phyloP scores from a whole-genome alignment of 2,329 filamentous ascomycete species.

The Penicillium sp. region DNA sequence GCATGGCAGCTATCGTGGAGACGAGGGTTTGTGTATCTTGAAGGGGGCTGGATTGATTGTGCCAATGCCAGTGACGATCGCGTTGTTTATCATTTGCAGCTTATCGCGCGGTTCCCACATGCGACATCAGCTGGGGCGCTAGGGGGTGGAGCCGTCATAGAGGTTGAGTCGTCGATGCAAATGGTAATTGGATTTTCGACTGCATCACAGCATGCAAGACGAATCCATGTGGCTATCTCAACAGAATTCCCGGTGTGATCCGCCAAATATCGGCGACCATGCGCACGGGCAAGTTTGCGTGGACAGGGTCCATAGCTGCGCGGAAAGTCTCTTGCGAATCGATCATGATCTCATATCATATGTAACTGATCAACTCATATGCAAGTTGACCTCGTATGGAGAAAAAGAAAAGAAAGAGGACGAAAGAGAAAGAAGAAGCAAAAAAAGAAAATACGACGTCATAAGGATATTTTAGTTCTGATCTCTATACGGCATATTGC shows the following conservation, averaged over 20 bases:
- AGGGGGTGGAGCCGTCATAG: conserved; percentile 1
- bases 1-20: neutral
- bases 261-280: neutral
- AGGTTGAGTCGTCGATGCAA: neutral
- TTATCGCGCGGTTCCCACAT: neutral
- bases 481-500: neutral
- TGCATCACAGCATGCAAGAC: neutral
- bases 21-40: neutral
- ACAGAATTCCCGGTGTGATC: neutral
- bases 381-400: neutral
- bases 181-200: neutral
- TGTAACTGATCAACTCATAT: neutral
- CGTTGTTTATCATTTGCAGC: neutral
- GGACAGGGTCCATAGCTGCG: neutral
- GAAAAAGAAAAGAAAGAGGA: neutral
- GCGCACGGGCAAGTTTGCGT: neutral
- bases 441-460: neutral
- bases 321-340: too few relatives aligned
- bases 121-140: neutral
- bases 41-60: neutral
- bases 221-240: neutral
- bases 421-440: neutral
- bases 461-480: neutral
- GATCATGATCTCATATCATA: conserved; percentile 1
- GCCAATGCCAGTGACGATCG: neutral